A percentile compares a stretch with the other conserved stretches of the same genome.
These are phyloP conservation scores for Elongisporangium prolatum DNA, from an alignment of 352 stramenopile genomes.

Conservation along the genomic window DNA sequence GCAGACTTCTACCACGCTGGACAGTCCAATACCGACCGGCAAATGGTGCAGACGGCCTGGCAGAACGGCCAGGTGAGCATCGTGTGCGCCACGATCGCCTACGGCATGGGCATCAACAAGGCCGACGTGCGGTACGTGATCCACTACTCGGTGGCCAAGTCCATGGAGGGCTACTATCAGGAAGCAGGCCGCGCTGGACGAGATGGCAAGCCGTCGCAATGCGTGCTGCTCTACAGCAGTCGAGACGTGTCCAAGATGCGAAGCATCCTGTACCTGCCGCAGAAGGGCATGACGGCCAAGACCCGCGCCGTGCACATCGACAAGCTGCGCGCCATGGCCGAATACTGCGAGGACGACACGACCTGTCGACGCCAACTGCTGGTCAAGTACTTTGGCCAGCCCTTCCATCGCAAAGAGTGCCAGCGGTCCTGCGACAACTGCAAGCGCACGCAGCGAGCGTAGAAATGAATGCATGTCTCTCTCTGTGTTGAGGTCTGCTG, in stretches of 20 bases:
- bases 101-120: constrained; percentile 96
- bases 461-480: neutral
- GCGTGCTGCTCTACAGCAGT: constrained; percentile 87
- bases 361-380: constrained; percentile 71
- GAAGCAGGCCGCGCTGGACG: constrained; percentile 95
- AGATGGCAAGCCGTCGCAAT: constrained; percentile 91
- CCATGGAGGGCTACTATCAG: constrained; percentile 98
- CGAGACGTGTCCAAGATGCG: constrained; percentile 83
- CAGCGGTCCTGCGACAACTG: constrained; percentile 67
- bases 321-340: constrained; percentile 73
- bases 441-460: constrained; percentile 30
- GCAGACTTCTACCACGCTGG: constrained; percentile 93
- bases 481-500: neutral
- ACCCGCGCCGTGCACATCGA: constrained; percentile 65
- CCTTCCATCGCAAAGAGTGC: constrained; percentile 60
- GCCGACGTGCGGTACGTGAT: constrained; percentile 92
- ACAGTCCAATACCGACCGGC: constrained; percentile 66
- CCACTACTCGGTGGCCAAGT: constrained; percentile 90
- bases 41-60: constrained; percentile 78
- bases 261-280: constrained; percentile 69
- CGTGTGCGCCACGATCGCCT: constrained; percentile 94
- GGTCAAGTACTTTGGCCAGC: constrained; percentile 79
- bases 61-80: constrained; percentile 80
- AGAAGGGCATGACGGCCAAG: constrained; percentile 76
- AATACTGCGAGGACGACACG: constrained; percentile 75